Base-by-base conservation (phyloP, 768 basidiomycete species). In the Hygrocybe punicea region DNA sequence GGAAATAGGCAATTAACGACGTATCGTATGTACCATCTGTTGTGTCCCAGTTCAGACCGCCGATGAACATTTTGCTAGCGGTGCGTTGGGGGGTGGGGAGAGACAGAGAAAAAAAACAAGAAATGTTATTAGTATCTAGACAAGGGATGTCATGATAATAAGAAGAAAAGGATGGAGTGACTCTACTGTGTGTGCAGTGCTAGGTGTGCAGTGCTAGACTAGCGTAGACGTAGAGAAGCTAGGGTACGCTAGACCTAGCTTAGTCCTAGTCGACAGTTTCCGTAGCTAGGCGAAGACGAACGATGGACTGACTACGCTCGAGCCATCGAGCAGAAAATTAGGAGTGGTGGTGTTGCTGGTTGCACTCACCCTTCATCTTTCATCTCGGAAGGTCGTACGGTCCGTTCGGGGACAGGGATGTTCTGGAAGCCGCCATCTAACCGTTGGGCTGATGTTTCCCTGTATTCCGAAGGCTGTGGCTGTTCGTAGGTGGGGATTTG, bases 31-130 rank as follows among this genome's bases (percentile, higher is more conserved):
- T 84, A 99, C 97, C 96, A 82, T 98, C 97, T 71, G 93, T 96
- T 67, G 97, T 98, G 75, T 98, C 96, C 97, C 97, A 99, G 78
- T 98, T 97, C 63, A 99, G 81, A 63, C 97, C 97, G 61, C 97
- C 97, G 70, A 99, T 95, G 75, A 99, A 99, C 97, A 99, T 99
- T 82, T 99, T 99, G 75, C 97, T 98, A 80, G 29, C 29, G 8
- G 29, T 4, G 8, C 4, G 29, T 29, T 29, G 29, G 29, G 29
- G 8, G 29, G 4, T 4, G 29, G 73, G 77, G 71, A 63, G 67
- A 52, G 60, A 61, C 59, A 62, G 68, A 70, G 69, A 62, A 76
- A 78, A 75, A 78, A 74, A 73, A 68, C 79, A 82, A 73, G 73
- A 73, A 71, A 71, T 86, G 84, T 71, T 88, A 91, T 89, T 89